phyloP scores from a whole-genome alignment of 2,329 filamentous ascomycete genomes.

The Emericellopsis atlantica region DNA sequence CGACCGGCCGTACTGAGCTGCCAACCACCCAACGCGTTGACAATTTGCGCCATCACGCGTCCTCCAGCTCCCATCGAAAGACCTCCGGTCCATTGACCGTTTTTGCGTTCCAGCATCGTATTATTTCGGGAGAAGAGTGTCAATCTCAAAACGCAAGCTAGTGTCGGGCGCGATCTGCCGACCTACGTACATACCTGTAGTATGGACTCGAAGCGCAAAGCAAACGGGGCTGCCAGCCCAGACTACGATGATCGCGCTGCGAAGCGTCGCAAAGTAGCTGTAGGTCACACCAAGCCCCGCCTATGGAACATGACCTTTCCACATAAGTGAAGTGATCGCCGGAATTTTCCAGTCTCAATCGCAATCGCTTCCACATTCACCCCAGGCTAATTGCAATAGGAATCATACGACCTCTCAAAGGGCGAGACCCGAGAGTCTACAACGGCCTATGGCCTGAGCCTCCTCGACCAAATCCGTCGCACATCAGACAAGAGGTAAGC shows the following conservation, averaged over 20 bases:
- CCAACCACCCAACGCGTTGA: too few species aligned
- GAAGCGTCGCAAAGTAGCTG: slow-evolving; percentile 40
- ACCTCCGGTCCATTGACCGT: background rate
- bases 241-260: slow-evolving; percentile 39
- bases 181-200: too few species aligned
- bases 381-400: background rate
- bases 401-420: slow-evolving; percentile 32
- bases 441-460: slow-evolving; percentile 56
- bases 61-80: background rate
- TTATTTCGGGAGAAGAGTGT: too few species aligned
- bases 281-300: slow-evolving; percentile 11
- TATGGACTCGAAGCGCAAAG: slow-evolving; percentile 48
- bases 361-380: background rate
- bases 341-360: background rate
- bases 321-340: background rate
- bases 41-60: background rate
- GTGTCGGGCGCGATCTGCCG: too few species aligned
- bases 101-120: background rate
- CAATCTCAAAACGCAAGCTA: too few species aligned
- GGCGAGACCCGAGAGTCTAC: slow-evolving; percentile 57
- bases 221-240: slow-evolving; percentile 28
- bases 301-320: too few species aligned
- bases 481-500: slow-evolving; percentile 70
- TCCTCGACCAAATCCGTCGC: slow-evolving; percentile 62
- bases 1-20: too few species aligned